A percentile compares a stretch with the other conserved stretches of the same genome.
Evolutionary conservation across 768 basidiomycete genomes (phyloP).

Genomic region (Kwoniella dendrophila): DNA sequence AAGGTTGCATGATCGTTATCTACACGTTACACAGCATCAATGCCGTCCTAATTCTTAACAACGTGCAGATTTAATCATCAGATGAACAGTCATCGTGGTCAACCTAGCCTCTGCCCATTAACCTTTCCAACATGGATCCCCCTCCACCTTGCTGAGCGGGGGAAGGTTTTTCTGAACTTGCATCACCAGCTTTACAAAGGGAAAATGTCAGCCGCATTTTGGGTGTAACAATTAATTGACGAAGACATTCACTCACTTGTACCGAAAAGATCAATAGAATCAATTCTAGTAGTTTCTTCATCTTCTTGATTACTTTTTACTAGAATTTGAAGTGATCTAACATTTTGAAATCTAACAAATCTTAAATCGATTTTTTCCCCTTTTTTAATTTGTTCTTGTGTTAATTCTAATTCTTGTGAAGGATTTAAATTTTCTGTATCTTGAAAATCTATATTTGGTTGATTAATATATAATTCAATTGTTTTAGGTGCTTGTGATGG

Average conservation of each 20-base stretch:
- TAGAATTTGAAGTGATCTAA: slow-evolving; percentile 51
- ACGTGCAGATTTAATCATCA: no score
- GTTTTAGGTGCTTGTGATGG: slow-evolving; percentile 53
- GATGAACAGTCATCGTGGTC: background rate
- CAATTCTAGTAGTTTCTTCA: slow-evolving; percentile 56
- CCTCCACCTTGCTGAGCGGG: background rate
- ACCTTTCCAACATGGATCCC: slow-evolving; percentile 15
- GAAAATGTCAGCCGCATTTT: background rate
- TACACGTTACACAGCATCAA: no score
- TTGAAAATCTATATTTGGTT: slow-evolving; percentile 50
- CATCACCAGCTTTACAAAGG: background rate
- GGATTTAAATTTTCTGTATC: slow-evolving; percentile 46
- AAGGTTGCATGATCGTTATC: no score
- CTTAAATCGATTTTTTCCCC: slow-evolving; percentile 53
- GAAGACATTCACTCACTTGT: slow-evolving; percentile 36
- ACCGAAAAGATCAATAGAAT: slow-evolving; percentile 55
- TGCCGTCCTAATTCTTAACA: no score
- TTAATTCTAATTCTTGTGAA: slow-evolving; percentile 53
- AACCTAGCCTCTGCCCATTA: slow-evolving; percentile 11
- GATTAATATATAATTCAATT: slow-evolving; percentile 56
- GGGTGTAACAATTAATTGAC: background rate
- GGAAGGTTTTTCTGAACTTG: slow-evolving; percentile 9
- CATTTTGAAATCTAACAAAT: slow-evolving; percentile 56
- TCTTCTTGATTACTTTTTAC: slow-evolving; percentile 55
- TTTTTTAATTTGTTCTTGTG: slow-evolving; percentile 45